Percentiles rank a stretch among this genome's conserved stretches.
Conservation (phyloP, 164 flowering plant genomes). For the Kingdonia uniflora region DNA sequence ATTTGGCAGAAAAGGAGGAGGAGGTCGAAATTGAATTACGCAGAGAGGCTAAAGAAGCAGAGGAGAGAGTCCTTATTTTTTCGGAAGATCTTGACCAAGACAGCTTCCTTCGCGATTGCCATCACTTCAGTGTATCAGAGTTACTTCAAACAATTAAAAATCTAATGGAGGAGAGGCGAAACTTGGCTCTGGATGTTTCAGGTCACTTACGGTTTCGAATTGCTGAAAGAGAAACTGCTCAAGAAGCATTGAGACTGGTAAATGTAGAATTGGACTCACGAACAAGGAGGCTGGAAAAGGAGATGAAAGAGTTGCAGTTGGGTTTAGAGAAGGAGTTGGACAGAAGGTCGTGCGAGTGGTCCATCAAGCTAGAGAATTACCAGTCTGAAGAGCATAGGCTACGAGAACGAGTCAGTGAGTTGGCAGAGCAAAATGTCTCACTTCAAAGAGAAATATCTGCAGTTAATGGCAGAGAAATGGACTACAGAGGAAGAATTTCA, state of each 20-base stretch:
- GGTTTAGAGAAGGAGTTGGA: slow-evolving; percentile 77
- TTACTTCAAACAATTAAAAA: slow-evolving; percentile 41
- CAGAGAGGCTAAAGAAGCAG: slow-evolving; percentile 49
- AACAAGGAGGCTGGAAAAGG: slow-evolving; percentile 53
- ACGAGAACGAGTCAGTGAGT: slow-evolving; percentile 86
- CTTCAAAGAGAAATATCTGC: slow-evolving; percentile 81
- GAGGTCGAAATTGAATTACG: slow-evolving; percentile 36
- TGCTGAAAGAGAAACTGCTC: slow-evolving; percentile 44
- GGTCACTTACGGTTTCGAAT: slow-evolving; percentile 40
- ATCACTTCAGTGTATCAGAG: slow-evolving; percentile 27
- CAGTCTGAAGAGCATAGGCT: slow-evolving; percentile 83
- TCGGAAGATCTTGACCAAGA: slow-evolving; percentile 55
- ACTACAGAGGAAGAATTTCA: slow-evolving; percentile 27
- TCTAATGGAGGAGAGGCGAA: slow-evolving; percentile 40
- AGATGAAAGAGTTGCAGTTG: slow-evolving; percentile 64
- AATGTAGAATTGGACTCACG: slow-evolving; percentile 39
- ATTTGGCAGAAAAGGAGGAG: slow-evolving; percentile 20
- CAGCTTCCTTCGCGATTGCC: slow-evolving; percentile 19
- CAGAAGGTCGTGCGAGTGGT: slow-evolving; percentile 85
- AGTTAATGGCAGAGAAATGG: slow-evolving; percentile 45
- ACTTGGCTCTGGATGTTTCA: slow-evolving; percentile 63
- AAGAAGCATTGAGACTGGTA: slow-evolving; percentile 37
- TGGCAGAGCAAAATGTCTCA: slow-evolving; percentile 91
- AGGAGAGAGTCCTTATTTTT: slow-evolving; percentile 42
- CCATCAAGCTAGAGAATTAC: slow-evolving; percentile 70